Conservation (phyloP, 1,284 basidiomycete genomes). For the Puccinia brachypodii region DNA sequence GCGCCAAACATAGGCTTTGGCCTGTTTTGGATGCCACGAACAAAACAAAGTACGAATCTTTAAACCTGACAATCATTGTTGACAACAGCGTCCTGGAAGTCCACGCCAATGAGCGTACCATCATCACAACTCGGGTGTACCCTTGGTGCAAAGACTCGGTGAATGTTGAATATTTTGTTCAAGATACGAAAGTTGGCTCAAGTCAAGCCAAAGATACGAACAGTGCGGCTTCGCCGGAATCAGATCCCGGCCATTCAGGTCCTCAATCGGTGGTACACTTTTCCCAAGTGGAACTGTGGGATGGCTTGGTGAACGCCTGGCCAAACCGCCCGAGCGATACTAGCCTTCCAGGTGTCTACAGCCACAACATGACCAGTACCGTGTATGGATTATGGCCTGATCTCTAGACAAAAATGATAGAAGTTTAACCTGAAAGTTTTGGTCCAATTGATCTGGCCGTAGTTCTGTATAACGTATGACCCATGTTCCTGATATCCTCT, state of each 20-base stretch:
- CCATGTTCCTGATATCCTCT: too few relatives aligned
- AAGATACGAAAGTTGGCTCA: background rate
- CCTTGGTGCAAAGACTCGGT: constrained; percentile 42
- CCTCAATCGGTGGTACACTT: background rate
- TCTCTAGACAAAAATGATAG: background rate
- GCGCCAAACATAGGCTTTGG: constrained; percentile 52
- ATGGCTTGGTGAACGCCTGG: constrained; percentile 39
- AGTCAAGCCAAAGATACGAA: background rate
- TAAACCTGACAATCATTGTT: constrained; percentile 54
- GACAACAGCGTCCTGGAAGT: constrained; percentile 56
- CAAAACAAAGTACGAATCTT: constrained; percentile 31
- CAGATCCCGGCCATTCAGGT: background rate
- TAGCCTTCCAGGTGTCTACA: constrained; percentile 12
- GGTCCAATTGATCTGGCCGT: too few relatives aligned
- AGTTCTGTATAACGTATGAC: too few relatives aligned
- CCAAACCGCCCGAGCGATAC: constrained; percentile 19
- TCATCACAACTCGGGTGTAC: constrained; percentile 55
- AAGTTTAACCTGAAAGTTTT: background rate
- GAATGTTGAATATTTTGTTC: constrained; percentile 18
- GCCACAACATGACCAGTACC: constrained; percentile 29
- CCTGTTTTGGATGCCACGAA: constrained; percentile 34
- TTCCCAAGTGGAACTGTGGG: constrained; percentile 35
- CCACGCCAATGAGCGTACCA: constrained; percentile 55
- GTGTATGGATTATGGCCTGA: constrained; percentile 40
- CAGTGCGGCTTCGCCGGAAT: too few relatives aligned